These are phyloP conservation scores for Eucalyptus grandis DNA, from an alignment of 345 rosid genomes.

Conservation along the genomic window DNA sequence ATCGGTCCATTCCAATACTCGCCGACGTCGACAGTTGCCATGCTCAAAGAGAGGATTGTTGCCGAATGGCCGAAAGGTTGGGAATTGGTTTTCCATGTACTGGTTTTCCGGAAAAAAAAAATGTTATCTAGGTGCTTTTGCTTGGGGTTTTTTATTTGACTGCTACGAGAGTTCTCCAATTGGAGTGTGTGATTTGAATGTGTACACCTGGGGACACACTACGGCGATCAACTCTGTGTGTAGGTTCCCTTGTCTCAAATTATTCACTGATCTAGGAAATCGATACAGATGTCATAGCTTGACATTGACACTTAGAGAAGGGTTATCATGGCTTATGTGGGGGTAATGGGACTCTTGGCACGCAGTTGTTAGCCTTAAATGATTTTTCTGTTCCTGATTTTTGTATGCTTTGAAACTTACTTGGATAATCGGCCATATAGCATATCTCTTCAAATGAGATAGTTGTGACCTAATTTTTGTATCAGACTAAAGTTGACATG, in stretches of 20 bases:
- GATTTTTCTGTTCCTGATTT: background rate
- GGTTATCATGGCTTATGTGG: background rate
- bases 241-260: background rate
- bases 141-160: background rate
- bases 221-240: background rate
- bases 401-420: background rate
- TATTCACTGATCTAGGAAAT: background rate
- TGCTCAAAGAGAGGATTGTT: slow-evolving; percentile 73
- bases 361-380: background rate
- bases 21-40: slow-evolving; percentile 59
- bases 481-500: background rate
- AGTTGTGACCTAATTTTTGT: background rate
- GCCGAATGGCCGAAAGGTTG: slow-evolving; percentile 91
- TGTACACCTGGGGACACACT: background rate
- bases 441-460: background rate
- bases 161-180: background rate
- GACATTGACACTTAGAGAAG: background rate
- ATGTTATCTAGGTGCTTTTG: background rate
- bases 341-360: background rate
- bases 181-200: background rate
- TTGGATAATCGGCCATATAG: background rate
- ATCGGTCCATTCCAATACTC: slow-evolving; percentile 85
- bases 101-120: background rate
- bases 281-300: background rate
- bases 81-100: background rate